Evolutionary conservation across 345 rosid species (phyloP).

Genomic region (Chamaenerion angustifolium): DNA sequence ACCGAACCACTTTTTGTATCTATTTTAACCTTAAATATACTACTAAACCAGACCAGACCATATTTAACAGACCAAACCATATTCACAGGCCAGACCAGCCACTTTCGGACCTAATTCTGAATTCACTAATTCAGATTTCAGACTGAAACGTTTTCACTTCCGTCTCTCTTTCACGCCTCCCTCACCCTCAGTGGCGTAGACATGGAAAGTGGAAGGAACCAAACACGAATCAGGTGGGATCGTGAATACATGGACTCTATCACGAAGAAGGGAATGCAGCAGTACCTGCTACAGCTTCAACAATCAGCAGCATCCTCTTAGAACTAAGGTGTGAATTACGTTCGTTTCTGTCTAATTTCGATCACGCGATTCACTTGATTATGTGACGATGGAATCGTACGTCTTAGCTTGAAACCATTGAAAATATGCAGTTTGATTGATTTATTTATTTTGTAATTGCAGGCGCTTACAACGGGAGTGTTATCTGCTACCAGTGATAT

Average conservation of each 20-base stretch:
- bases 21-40: no score
- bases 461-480: constrained; percentile 76
- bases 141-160: no score
- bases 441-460: constrained; percentile 2
- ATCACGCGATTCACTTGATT: not conserved
- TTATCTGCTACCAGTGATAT: constrained; percentile 66
- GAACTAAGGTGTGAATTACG: constrained; percentile 53
- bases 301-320: constrained; percentile 62
- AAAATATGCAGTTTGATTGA: not conserved
- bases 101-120: no score
- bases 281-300: constrained; percentile 66
- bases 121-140: no score
- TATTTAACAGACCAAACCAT: no score
- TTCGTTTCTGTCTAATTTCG: not conserved
- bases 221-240: no score
- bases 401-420: not conserved
- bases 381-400: not conserved
- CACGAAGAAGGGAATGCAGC: constrained; percentile 58
- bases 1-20: no score
- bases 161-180: no score
- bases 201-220: no score
- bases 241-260: constrained; percentile 41
- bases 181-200: no score
- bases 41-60: no score
- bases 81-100: no score